phyloP scores from a whole-genome alignment of 2,329 filamentous ascomycete genomes.

The Daldinia eschscholtzii region DNA sequence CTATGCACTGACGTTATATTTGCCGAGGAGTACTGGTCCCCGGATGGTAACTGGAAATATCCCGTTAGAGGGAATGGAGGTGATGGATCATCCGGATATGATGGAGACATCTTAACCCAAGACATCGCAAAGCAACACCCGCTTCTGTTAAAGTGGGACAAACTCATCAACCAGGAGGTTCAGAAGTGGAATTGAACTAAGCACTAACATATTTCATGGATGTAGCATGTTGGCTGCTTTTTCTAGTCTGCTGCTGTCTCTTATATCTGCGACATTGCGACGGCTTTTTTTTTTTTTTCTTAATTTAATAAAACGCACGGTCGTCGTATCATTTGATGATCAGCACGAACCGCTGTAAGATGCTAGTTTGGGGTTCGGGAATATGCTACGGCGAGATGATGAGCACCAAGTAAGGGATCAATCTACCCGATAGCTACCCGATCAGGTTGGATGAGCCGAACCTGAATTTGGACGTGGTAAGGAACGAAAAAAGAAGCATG shows the following conservation, averaged over 20 bases:
- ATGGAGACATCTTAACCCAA: conserved; percentile 59
- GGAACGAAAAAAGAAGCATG: not conserved
- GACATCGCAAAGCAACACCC: conserved; percentile 78
- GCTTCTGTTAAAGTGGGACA: conserved; percentile 72
- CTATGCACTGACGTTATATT: conserved; percentile 74
- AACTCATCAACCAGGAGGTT: conserved; percentile 58
- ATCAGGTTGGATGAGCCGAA: conserved; percentile 7
- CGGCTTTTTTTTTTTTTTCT: too few relatives aligned
- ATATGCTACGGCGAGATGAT: not conserved
- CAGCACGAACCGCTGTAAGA: not conserved
- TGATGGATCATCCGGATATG: conserved; percentile 35
- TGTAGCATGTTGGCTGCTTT: not conserved
- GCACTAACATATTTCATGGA: not conserved
- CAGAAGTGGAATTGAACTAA: conserved; percentile 52
- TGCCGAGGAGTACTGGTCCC: conserved; percentile 72
- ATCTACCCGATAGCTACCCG: conserved; percentile 2
- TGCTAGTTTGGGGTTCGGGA: not conserved
- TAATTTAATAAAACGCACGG: not conserved
- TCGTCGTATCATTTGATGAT: not conserved
- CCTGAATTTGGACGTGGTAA: not conserved
- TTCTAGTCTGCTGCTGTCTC: not conserved
- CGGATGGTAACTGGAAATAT: conserved; percentile 79
- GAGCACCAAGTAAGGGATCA: conserved; percentile 3
- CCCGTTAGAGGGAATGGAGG: conserved; percentile 57
- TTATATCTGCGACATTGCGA: not conserved